Evolutionary conservation across 306 rosid genomes (phyloP).

Genomic region (Cicer arietinum): DNA sequence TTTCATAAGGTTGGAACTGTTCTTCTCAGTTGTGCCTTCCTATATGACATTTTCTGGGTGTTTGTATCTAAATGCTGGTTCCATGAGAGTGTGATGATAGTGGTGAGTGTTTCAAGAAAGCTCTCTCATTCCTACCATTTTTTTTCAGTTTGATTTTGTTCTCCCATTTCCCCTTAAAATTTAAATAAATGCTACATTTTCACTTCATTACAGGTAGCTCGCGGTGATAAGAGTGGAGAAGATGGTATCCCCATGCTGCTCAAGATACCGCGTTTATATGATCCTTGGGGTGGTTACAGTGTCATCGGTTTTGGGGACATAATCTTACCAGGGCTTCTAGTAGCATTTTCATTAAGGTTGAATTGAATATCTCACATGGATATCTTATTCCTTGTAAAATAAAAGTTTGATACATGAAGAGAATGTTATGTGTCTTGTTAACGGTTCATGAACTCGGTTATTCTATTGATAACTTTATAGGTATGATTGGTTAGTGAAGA

Average conservation of each 20-base stretch:
- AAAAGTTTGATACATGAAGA: not conserved
- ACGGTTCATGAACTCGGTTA: conserved; percentile 42
- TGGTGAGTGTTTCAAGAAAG: conserved; percentile 62
- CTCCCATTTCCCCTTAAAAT: conserved; percentile 18
- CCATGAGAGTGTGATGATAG: conserved; percentile 99
- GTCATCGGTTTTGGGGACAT: conserved; percentile 97
- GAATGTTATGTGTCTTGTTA: conserved; percentile 16
- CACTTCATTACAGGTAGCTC: conserved; percentile 74
- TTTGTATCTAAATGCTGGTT: conserved; percentile 92
- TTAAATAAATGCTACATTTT: conserved; percentile 13
- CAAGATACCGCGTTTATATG: conserved; percentile 94
- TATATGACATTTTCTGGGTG: conserved; percentile 97
- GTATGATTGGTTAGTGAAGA: conserved; percentile 91
- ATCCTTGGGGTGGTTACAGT: conserved; percentile 99
- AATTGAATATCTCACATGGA: conserved; percentile 32
- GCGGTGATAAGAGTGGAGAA: conserved; percentile 92
- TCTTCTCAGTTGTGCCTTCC: conserved; percentile 92
- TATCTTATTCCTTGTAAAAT: conserved; percentile 4
- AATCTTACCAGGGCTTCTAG: conserved; percentile 91
- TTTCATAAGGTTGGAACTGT: conserved; percentile 85
- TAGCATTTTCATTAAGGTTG: conserved; percentile 91
- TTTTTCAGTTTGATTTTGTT: conserved; percentile 10
- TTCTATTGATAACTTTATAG: conserved; percentile 54
- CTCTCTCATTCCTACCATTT: conserved; percentile 14
- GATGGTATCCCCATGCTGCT: conserved; percentile 98